Percentiles rank a stretch among this genome's conserved stretches.
Conservation (phyloP, 1,139 yeast genomes). For the Pneumocystis wakefieldiae region DNA sequence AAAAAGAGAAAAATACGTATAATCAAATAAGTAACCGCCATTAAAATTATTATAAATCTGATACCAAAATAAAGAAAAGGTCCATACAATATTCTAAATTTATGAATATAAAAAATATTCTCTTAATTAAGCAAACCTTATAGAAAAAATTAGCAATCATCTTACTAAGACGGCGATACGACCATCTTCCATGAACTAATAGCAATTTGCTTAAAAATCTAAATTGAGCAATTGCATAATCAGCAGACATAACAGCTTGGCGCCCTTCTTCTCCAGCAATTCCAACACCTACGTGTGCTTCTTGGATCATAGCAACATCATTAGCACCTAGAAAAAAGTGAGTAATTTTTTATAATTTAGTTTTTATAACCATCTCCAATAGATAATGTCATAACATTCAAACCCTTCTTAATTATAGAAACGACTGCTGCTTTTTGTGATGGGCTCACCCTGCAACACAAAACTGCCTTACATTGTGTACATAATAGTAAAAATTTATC, state of each 20-base stretch:
- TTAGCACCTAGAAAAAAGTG: slow-evolving; percentile 48
- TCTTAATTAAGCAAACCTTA: slow-evolving; percentile 27
- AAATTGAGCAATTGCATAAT: slow-evolving; percentile 92
- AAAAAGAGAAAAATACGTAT: slow-evolving; percentile 18
- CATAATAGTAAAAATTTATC: slow-evolving; percentile 69
- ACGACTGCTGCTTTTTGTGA: slow-evolving; percentile 95
- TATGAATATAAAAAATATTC: background rate
- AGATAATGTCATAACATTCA: slow-evolving; percentile 78
- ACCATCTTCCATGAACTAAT: slow-evolving; percentile 92
- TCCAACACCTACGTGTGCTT: slow-evolving; percentile 96
- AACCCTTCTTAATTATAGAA: slow-evolving; percentile 64
- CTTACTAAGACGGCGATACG: slow-evolving; percentile 77
- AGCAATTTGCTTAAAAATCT: slow-evolving; percentile 64
- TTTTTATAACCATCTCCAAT: slow-evolving; percentile 49
- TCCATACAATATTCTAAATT: slow-evolving; percentile 55
- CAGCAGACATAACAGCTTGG: slow-evolving; percentile 96
- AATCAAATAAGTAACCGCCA: slow-evolving; percentile 83
- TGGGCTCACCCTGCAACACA: slow-evolving; percentile 94
- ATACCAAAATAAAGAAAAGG: slow-evolving; percentile 83
- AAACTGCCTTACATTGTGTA: slow-evolving; percentile 83
- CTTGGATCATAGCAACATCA: slow-evolving; percentile 97
- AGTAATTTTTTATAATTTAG: background rate
- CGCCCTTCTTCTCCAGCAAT: slow-evolving; percentile 98
- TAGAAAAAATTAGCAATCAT: slow-evolving; percentile 90
- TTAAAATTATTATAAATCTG: slow-evolving; percentile 76